Percentiles rank a stretch among this genome's conserved stretches.
Evolutionary conservation across 805 yeast genomes (phyloP).

Genomic region (Candida maris): DNA sequence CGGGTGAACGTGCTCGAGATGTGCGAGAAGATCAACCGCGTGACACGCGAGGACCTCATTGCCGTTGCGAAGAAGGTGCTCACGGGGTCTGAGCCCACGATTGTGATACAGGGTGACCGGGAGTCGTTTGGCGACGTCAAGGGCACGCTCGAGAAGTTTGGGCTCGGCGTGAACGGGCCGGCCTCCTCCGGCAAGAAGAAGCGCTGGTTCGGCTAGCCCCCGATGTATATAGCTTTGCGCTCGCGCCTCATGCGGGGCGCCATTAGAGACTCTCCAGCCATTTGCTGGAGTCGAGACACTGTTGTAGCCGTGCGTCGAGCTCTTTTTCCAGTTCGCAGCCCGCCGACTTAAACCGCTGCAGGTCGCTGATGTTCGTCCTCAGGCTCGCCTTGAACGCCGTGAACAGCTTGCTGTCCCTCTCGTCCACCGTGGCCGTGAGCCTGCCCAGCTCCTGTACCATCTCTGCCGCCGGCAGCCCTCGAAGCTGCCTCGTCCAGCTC

Average conservation of each 20-base stretch:
- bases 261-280: slow-evolving; percentile 18
- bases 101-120: slow-evolving; percentile 86
- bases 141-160: slow-evolving; percentile 60
- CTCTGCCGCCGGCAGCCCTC: slow-evolving; percentile 12
- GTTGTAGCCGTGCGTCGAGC: slow-evolving; percentile 5
- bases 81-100: slow-evolving; percentile 74
- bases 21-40: slow-evolving; percentile 68
- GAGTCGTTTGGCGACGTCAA: slow-evolving; percentile 83
- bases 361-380: slow-evolving; percentile 15
- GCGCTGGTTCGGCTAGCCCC: slow-evolving; percentile 17
- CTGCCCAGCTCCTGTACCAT: slow-evolving; percentile 5
- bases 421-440: slow-evolving; percentile 9
- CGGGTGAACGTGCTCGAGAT: slow-evolving; percentile 75
- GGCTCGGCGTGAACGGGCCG: slow-evolving; percentile 50
- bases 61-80: slow-evolving; percentile 72
- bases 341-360: slow-evolving; percentile 5
- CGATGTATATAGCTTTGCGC: not conserved
- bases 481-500: slow-evolving; percentile 14
- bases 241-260: no score
- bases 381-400: slow-evolving; percentile 13
- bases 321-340: slow-evolving; percentile 2
- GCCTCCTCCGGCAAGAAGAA: slow-evolving; percentile 10
- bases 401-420: slow-evolving; percentile 18
- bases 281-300: slow-evolving; percentile 5
- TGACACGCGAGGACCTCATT: slow-evolving; percentile 65